A percentile compares a stretch with the other conserved stretches of the same genome.
phyloP scores from a whole-genome alignment of 805 yeast species.

The Saccharomycopsis schoenii region DNA sequence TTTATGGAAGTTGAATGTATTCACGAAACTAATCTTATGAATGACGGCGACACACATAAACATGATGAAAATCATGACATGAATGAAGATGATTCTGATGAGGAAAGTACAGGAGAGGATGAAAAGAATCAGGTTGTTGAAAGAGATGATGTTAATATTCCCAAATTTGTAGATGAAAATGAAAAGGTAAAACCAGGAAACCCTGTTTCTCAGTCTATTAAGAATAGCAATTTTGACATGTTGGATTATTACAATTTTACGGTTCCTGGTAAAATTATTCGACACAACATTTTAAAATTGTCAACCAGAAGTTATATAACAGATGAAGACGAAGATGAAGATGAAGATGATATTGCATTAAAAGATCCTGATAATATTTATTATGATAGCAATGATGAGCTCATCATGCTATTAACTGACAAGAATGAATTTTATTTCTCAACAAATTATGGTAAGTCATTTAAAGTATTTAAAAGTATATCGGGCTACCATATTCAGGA shows the following conservation, averaged over 20 bases:
- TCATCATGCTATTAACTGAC: constrained; percentile 3
- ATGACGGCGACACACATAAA: constrained; percentile 14
- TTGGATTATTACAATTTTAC: background rate
- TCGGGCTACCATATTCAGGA: background rate
- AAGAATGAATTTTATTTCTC: background rate
- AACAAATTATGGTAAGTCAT: background rate
- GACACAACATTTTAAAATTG: background rate
- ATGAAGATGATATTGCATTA: background rate
- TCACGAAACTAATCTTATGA: background rate
- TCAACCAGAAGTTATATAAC: background rate
- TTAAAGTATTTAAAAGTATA: background rate
- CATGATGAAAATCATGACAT: background rate
- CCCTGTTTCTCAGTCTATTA: background rate
- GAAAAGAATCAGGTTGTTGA: background rate
- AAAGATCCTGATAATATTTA: background rate
- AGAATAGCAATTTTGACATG: background rate
- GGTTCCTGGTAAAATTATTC: background rate
- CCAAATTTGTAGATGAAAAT: constrained; percentile 6
- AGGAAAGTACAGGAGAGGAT: constrained; percentile 15
- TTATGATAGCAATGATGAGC: background rate
- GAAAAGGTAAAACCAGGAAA: constrained; percentile 5
- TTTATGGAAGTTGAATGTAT: constrained; percentile 11
- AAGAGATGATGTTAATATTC: background rate
- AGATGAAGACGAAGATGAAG: constrained; percentile 3
- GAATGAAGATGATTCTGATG: background rate